Conservation (phyloP, 2,329 filamentous ascomycete genomes). For the Colletotrichum gigasporum region DNA sequence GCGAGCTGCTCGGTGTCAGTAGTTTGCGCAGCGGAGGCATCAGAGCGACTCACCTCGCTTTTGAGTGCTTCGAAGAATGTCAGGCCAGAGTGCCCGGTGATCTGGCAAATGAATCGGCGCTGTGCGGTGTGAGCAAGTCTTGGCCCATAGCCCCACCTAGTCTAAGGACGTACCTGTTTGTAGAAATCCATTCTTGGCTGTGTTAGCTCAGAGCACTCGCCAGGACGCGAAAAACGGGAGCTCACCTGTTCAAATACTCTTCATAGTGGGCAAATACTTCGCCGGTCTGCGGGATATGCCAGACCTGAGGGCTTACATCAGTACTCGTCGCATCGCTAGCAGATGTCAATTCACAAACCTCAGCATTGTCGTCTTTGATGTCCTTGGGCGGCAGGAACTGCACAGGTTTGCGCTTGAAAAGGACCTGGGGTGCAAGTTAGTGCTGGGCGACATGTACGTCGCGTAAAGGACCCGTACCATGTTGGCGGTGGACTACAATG, state of each 20-base stretch:
- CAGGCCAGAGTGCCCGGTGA: constrained; percentile 90
- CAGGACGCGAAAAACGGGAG: neutral
- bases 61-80: constrained; percentile 92
- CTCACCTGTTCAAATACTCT: constrained; percentile 84
- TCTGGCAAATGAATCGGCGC: constrained; percentile 93
- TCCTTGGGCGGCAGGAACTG: constrained; percentile 77
- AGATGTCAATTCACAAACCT: constrained; percentile 65
- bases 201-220: constrained; percentile 39
- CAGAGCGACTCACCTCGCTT: constrained; percentile 76
- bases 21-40: constrained; percentile 2
- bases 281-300: constrained; percentile 88
- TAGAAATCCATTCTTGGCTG: constrained; percentile 85
- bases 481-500: constrained; percentile 34
- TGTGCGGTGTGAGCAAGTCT: constrained; percentile 45
- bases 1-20: constrained; percentile 62
- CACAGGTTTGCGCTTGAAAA: constrained; percentile 96
- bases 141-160: constrained; percentile 24
- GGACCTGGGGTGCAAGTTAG: constrained; percentile 69
- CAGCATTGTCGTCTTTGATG: constrained; percentile 81
- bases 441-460: constrained; percentile 8
- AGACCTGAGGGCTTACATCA: constrained; percentile 70
- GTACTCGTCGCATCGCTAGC: constrained; percentile 29
- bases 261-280: constrained; percentile 93
- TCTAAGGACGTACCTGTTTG: constrained; percentile 72
- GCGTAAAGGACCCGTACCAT: constrained; percentile 44